Percentiles rank a stretch among this genome's conserved stretches.
Conservation (phyloP, 148 eudicot genomes). For the Rhododendron vialii region DNA sequence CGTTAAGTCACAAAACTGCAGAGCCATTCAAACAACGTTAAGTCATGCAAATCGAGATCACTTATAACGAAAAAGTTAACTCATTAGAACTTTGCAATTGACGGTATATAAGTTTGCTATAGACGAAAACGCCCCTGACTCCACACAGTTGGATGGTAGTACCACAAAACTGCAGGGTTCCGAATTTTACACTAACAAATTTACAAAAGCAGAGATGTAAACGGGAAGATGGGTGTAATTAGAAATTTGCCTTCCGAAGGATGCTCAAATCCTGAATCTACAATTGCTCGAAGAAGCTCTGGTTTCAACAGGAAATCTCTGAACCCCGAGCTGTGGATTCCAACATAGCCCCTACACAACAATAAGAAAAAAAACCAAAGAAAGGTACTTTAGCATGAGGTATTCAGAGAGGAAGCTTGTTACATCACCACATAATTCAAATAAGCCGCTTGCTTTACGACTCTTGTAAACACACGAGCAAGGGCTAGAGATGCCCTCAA, state of each 20-base stretch:
- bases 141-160: background rate
- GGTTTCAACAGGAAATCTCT: constrained; percentile 62
- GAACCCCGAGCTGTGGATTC: constrained; percentile 63
- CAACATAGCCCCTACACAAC: constrained; percentile 48
- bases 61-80: background rate
- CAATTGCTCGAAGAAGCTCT: constrained; percentile 61
- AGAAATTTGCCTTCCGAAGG: constrained; percentile 54
- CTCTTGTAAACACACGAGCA: background rate
- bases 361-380: background rate
- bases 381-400: background rate
- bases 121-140: background rate
- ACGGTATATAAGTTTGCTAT: background rate
- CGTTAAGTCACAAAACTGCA: background rate
- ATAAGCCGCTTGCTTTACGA: background rate
- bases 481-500: background rate
- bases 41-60: background rate
- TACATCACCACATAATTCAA: background rate
- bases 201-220: background rate
- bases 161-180: background rate
- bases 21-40: background rate
- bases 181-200: background rate
- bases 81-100: background rate
- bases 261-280: constrained; percentile 62
- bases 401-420: background rate
- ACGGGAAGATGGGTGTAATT: background rate